Base-by-base conservation (phyloP, 2,329 filamentous ascomycete species). In the Pleurostoma richardsiae region DNA sequence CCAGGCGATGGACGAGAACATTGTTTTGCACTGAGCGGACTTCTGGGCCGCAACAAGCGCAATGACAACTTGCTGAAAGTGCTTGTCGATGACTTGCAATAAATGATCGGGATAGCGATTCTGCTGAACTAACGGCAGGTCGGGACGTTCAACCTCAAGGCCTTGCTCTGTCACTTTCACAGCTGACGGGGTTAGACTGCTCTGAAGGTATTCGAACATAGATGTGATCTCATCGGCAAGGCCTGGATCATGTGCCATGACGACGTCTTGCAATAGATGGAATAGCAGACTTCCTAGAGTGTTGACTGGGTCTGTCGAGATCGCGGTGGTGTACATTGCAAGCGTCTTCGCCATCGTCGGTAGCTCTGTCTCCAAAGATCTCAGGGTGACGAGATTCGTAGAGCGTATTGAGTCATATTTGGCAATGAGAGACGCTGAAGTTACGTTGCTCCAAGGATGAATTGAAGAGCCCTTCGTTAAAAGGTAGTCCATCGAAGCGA, bases 331-430 rank as follows among this genome's bases (percentile, higher is more conserved):
- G 54, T 82, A 71, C 33, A 65, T 59, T 42, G 76, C 66, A 29
- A 86, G 55, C 47, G 80, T 74, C 40, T 72, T 71, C 7, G 79
- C 80, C 49, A 88, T 67, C 3, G 77, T 68, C 6, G 82, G 80
- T 43, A 88, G 65, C 57, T 90, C 86, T 1, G 72, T 69, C 61
- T 87, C 82, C 0, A 90, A 69, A 19, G 85, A 71, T 40, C 77
- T 72, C 42, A 90, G 66, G 39, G 82, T 79, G 41, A 74, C 74
- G 38, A 90, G 66, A 41, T 70, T 77, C 1, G 83, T 79, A 28
- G 73, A 68, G 10, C 67, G 65, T 19, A 83, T 62, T 2, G 62
- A 66, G 43, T 75, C 68, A 41, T 86, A 63, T 53, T 76, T 82
- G 10, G 70, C 67, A 54, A 88, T 67, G 4, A 88, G 57, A 1